A percentile compares a stretch with the other conserved stretches of the same genome.
phyloP scores from a whole-genome alignment of 2,329 filamentous ascomycete species.

The Nothomitra cinnamomea region DNA sequence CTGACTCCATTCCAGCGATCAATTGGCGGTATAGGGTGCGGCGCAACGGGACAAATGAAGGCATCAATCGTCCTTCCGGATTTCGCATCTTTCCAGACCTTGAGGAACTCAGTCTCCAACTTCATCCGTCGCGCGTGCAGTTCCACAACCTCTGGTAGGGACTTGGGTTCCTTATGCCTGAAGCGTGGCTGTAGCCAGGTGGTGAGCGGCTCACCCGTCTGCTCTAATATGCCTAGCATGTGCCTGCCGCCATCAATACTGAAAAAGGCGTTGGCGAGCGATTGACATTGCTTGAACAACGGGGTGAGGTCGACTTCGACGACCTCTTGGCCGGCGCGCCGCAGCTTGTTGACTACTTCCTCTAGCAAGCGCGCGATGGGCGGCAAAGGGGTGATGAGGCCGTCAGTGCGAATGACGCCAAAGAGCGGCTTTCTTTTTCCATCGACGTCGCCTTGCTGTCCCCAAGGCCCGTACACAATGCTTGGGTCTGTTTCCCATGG shows the following conservation, averaged over 20 bases:
- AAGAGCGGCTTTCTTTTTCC: not conserved
- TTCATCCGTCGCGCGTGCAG: constrained; percentile 34
- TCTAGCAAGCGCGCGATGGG: constrained; percentile 30
- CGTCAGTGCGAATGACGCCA: constrained; percentile 33
- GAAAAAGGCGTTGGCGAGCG: constrained; percentile 39
- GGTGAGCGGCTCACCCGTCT: constrained; percentile 33
- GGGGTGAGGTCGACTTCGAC: constrained; percentile 37
- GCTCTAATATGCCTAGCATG: constrained; percentile 40
- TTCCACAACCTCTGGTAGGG: constrained; percentile 30
- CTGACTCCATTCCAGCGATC: constrained; percentile 46
- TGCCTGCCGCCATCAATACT: constrained; percentile 36
- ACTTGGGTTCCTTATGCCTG: constrained; percentile 29
- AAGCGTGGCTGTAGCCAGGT: constrained; percentile 31
- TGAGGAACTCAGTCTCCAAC: constrained; percentile 37
- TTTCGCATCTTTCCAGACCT: constrained; percentile 33
- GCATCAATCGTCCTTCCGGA: constrained; percentile 35
- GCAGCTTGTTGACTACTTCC: constrained; percentile 25
- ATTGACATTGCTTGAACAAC: constrained; percentile 36
- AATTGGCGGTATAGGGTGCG: constrained; percentile 43
- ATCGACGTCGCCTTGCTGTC: not conserved
- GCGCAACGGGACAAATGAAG: constrained; percentile 42
- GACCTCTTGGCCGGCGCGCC: constrained; percentile 24
- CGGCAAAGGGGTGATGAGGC: constrained; percentile 33
- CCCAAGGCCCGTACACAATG: not conserved
- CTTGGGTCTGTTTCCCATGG: constrained; percentile 17